phyloP scores from a whole-genome alignment of 148 eudicot species.

The Spergularia bocconei region DNA sequence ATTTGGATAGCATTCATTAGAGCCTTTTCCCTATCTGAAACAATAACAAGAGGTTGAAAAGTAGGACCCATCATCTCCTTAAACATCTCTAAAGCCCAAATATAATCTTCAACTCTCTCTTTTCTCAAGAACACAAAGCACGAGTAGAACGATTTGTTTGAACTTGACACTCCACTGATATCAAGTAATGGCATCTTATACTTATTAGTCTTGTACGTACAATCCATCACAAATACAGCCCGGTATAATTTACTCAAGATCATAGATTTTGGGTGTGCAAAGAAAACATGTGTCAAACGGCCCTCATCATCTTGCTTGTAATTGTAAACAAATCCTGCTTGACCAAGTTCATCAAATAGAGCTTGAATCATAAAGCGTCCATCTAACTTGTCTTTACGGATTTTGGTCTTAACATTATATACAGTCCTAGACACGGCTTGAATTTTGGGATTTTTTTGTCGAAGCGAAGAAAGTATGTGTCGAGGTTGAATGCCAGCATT shows the following conservation, averaged over 20 bases:
- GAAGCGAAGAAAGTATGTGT: slow-evolving; percentile 1
- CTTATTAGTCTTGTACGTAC: slow-evolving; percentile 14
- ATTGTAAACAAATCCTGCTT: background rate
- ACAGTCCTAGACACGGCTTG: slow-evolving; percentile 5
- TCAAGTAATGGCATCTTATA: slow-evolving; percentile 8
- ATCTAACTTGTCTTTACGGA: background rate
- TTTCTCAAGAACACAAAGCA: too few species aligned
- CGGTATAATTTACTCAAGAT: background rate
- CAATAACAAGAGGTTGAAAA: background rate
- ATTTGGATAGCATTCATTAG: background rate
- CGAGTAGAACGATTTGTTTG: background rate
- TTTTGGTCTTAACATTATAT: slow-evolving; percentile 15
- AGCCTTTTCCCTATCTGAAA: background rate
- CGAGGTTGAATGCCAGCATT: slow-evolving; percentile 1
- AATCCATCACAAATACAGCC: slow-evolving; percentile 15
- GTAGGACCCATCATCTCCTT: background rate
- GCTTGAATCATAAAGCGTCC: slow-evolving; percentile 9
- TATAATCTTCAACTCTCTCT: slow-evolving; percentile 4
- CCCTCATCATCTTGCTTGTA: background rate
- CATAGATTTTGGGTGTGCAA: slow-evolving; percentile 11
- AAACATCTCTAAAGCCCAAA: slow-evolving; percentile 9
- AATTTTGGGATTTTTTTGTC: slow-evolving; percentile 10
- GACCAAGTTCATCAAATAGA: slow-evolving; percentile 4
- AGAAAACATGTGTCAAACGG: too few species aligned
- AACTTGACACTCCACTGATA: background rate